Evolutionary conservation across 2,329 filamentous ascomycete genomes (phyloP), one percentile per base, ranked within the genome.

Genomic region (Chalara sp.): DNA sequence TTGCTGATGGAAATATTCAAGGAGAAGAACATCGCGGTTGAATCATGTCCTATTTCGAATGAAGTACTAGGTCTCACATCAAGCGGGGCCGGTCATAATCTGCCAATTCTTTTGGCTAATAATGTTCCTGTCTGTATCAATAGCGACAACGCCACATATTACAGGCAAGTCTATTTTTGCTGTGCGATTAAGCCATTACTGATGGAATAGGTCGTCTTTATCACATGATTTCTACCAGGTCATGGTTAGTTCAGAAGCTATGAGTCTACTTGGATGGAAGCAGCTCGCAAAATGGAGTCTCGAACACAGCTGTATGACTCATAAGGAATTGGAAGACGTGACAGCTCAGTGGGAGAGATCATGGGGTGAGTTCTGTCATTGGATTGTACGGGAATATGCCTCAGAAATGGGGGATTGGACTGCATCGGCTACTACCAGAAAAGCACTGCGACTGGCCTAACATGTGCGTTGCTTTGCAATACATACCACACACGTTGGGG

Each of bases 41-140:
- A 90, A 68, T 70, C 87, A 1, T 89, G 86, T 58, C 86, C 86
- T 0, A 88, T 89, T 46, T 89, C 84, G 1, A 90, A 21, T 61
- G 86, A 90, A 70, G 72, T 89, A 0, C 69, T 89, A 13, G 84
- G 86, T 33, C 73, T 90, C 13, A 86, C 83, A 47, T 76, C 81
- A 6, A 76, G 79, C 44, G 76, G 83, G 51, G 75, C 76, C 37
- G 82, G 35, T 13, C 35, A 39, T 39, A 10, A 39, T 39, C 35
- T 39, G 35, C 35, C 35, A 11, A 39, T 39, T 39, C 35, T 39
- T 39, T 11, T 39, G 35, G 35, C 35, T 10, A 39, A 39, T 39
- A 13, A 13, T 10, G 35, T 39, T 11, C 35, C 35, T 39, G 10
- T 10, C 13, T 39, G 10, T 39, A 39, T 39, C 13, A 39, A 13